Conservation (phyloP, 2,329 filamentous ascomycete species). For the Aspergillus tanneri region DNA sequence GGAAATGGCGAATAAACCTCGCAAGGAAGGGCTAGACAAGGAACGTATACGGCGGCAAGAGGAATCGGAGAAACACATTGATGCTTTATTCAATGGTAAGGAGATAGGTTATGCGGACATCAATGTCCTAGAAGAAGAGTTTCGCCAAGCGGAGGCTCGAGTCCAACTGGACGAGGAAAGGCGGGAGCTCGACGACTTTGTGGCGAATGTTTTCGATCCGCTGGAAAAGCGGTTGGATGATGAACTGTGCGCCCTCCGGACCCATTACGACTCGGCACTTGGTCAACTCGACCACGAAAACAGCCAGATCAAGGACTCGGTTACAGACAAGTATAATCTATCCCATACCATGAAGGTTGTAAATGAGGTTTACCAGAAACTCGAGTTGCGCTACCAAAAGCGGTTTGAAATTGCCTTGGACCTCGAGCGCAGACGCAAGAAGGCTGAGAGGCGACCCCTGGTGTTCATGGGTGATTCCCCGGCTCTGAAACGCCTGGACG, state of each 20-base stretch:
- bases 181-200: slow-evolving; percentile 52
- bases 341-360: slow-evolving; percentile 48
- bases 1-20: slow-evolving; percentile 47
- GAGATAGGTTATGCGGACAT: slow-evolving; percentile 60
- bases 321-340: slow-evolving; percentile 34
- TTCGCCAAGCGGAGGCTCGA: slow-evolving; percentile 53
- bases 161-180: slow-evolving; percentile 55
- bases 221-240: slow-evolving; percentile 50
- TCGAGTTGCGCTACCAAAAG: slow-evolving; percentile 52
- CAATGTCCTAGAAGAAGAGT: slow-evolving; percentile 54
- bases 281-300: slow-evolving; percentile 43
- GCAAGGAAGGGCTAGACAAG: slow-evolving; percentile 47
- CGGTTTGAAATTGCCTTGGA: slow-evolving; percentile 52
- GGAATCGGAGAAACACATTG: slow-evolving; percentile 53
- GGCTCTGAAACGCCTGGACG: slow-evolving; percentile 51
- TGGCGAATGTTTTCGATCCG: slow-evolving; percentile 51
- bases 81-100: slow-evolving; percentile 56
- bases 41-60: slow-evolving; percentile 53
- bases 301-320: slow-evolving; percentile 33
- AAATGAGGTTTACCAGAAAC: slow-evolving; percentile 47
- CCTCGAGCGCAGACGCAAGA: slow-evolving; percentile 55
- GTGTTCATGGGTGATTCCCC: slow-evolving; percentile 53
- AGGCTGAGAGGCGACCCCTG: slow-evolving; percentile 52
- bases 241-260: slow-evolving; percentile 51
- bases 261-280: slow-evolving; percentile 47